Base-by-base conservation (phyloP, 768 basidiomycete species). In the Galerina sulciceps region DNA sequence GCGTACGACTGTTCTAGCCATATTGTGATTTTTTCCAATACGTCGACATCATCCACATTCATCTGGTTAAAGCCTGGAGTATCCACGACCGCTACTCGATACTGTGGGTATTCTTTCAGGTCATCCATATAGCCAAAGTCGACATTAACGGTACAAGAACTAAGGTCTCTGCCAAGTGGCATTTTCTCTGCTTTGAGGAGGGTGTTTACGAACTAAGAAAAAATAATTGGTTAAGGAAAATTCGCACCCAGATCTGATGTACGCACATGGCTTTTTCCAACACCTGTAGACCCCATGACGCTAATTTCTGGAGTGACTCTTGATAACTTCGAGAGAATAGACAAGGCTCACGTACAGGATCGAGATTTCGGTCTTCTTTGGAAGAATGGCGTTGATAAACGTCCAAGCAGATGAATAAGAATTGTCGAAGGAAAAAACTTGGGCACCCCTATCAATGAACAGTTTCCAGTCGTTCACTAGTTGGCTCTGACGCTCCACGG, bases 261-360 rank as follows among this genome's bases (percentile, higher is more conserved):
- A 26, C 47, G 2, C 34, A 59, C 58, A 14, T n/a, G 46, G 44
- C 58, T 59, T 42, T 59, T 54, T 4, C 58, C 58, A 11, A 40
- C 52, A 31, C 58, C 58, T 10, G 58, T 59, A 14, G 52, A 17
- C 17, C 58, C 58, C 37, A 59, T 40, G n/a, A 53, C 26, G 13
- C 58, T 59, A 49, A n/a, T 4, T 11, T 20, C 13, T 11, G 11
- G 23, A 45, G 18, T 45, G 10, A 45, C 4, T 11, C 10, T 13
- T 10, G 15, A 22, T 11, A 17, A 3, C 4, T 8, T 4, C 13
- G 26, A 46, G 10, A 8, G 15, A 26, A 22, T 11, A 23, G 22
- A 11, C 1, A 46, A 1, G 10, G 20, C 13, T 47, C 10, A 6
- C 45, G 18, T 15, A 47, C 45, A 31, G 9, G 20, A 47, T 47